Base-by-base conservation (phyloP, 1,139 yeast genomes). In the Yamadazyma dendronema region DNA sequence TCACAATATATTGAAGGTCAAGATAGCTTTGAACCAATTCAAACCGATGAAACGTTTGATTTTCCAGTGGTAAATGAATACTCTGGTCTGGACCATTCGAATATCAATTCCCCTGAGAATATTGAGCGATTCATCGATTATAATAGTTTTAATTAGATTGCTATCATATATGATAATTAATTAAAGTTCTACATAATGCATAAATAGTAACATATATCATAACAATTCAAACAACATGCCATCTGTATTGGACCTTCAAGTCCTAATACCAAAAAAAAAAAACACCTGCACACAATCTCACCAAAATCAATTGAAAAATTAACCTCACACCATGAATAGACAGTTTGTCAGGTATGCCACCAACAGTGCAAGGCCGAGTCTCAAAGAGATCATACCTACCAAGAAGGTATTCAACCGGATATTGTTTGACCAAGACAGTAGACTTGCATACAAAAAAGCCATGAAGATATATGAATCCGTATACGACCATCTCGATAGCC, bases 371-470 rank as follows among this genome's bases (percentile, higher is more conserved):
- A 28, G 39, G 14, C 35, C 35, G 4, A 2, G 23, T 10, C 32
- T 36, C n/a, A 27, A 30, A 22, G 33, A 31, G 8, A 59, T 83
- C 4, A 69, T 84, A 7, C 92, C 92, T 5, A 65, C 73, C 21
- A 77, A 76, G 53, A 73, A 74, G 42, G 61, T 74, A 15, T 57
- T 83, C 37, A 82, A 81, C 44, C 61, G 78, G 36, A 65, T 81
- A 16, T 62, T 84, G 3, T 84, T 83, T 51, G 90, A 84, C 52
- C 65, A 77, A 41, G 85, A 83, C 54, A 71, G 84, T 34, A 59
- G 78, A 32, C 63, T 79, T 28, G 65, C 79, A 2, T 79, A 75
- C 47, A 57, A 59, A 12, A 79, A 77, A 50, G 68, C 80, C 35
- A 52, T 79, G 31, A 81, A 82, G 0, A 68, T 78, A 0, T 68